Percentiles rank a stretch among this genome's conserved stretches.
Evolutionary conservation across 768 basidiomycete species (phyloP).

Genomic region (Hemileccinum impolitum): DNA sequence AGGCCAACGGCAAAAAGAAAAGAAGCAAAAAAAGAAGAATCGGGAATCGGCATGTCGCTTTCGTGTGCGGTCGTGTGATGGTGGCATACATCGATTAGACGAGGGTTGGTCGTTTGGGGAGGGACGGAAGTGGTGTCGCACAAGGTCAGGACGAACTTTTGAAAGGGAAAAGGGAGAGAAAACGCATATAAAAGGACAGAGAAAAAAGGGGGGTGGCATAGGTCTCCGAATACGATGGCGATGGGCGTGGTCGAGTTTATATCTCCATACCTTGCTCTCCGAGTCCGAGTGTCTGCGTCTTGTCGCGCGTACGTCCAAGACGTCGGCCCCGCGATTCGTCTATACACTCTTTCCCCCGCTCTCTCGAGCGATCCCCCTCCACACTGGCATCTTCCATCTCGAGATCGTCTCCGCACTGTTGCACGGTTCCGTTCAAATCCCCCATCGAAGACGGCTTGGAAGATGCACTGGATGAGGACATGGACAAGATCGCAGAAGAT

Average conservation of each 20-base stretch:
- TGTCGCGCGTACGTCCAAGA: slow-evolving; percentile 17
- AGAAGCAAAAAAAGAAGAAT: too few relatives aligned
- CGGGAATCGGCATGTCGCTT: too few relatives aligned
- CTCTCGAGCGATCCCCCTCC: slow-evolving; percentile 2
- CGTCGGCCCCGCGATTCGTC: slow-evolving; percentile 19
- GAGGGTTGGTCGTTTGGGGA: too few relatives aligned
- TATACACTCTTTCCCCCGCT: not conserved
- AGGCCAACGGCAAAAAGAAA: too few relatives aligned
- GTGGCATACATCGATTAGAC: too few relatives aligned
- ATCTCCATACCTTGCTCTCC: slow-evolving; percentile 16
- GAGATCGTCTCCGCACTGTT: slow-evolving; percentile 11
- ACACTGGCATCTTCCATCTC: slow-evolving; percentile 17
- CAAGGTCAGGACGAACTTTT: too few relatives aligned
- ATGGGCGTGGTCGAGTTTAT: slow-evolving; percentile 5
- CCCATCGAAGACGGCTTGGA: slow-evolving; percentile 11
- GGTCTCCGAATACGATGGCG: too few relatives aligned
- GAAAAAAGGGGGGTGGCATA: too few relatives aligned
- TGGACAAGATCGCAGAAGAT: slow-evolving; percentile 17
- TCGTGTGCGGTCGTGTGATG: too few relatives aligned
- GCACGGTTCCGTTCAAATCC: not conserved
- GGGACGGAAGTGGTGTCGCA: too few relatives aligned
- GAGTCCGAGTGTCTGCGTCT: slow-evolving; percentile 9
- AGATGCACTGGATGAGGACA: slow-evolving; percentile 11
- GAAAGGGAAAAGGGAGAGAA: not conserved
- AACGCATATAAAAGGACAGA: not conserved